Evolutionary conservation across 257 asterid genomes (phyloP), one percentile per base, ranked within the genome.

Genomic region (Eustoma russellianum): DNA sequence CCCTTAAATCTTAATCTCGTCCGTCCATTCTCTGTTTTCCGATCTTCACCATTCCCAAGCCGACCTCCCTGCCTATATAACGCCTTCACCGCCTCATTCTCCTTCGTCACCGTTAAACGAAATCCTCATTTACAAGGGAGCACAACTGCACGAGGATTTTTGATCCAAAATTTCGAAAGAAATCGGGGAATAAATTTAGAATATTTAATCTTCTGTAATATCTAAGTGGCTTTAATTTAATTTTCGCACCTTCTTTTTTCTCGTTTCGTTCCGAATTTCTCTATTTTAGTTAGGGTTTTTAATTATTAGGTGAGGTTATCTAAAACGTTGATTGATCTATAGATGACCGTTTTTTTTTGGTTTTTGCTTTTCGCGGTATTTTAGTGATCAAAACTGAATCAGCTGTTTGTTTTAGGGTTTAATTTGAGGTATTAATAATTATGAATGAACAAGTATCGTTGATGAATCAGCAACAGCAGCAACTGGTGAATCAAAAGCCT

Each of bases 381-480:
- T 15, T 35, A 46, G 24, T 38, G 30, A 2, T 53, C 3, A 38
- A 19, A 19, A 18, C 24, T 47, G 14, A 17, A 55, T n/a, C 6
- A 33, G 30, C 11, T 28, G 14, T 13, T 35, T 17, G 19, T 56
- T 48, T 67, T 49, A 14, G 16, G 7, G 46, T 6, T 18, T 44
- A 16, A 5, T 53, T 52, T 40, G 40, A 5, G 53, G 41, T 30
- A 24, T 24, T 24, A 24, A 24, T 24, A 46, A 64, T 50, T 47
- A 83, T 83, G 94, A 86, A 83, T 64, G 94, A 86, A 49, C 82
- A 74, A 67, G 33, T 66, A 34, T 17, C 71, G 40, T 41, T 65
- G 70, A 81, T 86, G 92, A 77, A 69, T 68, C 80, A 69, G 44
- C 78, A 70, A 17, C 83, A 71, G 59, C 86, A 70, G 43, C 84